A percentile compares a stretch with the other conserved stretches of the same genome.
Conservation (phyloP, 208 protist species). For the Ichthyophonus hoferi region DNA sequence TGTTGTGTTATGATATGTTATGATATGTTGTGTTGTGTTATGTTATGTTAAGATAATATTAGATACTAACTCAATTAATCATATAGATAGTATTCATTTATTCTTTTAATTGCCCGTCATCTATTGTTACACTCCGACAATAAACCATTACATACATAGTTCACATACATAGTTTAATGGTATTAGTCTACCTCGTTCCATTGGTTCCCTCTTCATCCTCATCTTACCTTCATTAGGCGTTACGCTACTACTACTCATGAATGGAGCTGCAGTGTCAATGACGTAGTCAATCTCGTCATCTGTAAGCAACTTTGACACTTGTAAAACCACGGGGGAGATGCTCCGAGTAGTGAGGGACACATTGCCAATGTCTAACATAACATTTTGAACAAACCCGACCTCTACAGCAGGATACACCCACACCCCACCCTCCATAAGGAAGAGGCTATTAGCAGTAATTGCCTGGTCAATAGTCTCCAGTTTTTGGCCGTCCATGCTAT, state of each 20-base stretch:
- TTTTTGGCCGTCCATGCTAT: not conserved
- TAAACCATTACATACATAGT: too few species aligned
- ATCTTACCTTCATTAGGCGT: not conserved
- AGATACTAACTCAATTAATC: too few species aligned
- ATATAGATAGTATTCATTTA: too few species aligned
- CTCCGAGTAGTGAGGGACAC: not conserved
- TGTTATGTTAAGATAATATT: too few species aligned
- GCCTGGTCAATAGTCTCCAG: not conserved
- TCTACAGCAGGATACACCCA: not conserved
- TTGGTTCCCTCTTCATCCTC: too few species aligned
- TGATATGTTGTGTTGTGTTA: too few species aligned
- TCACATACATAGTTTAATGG: too few species aligned
- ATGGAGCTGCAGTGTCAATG: not conserved
- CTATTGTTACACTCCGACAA: too few species aligned
- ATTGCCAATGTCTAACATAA: not conserved
- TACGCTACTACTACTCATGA: not conserved
- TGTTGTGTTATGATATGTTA: too few species aligned
- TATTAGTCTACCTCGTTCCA: too few species aligned
- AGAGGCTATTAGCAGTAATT: not conserved
- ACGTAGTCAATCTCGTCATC: not conserved
- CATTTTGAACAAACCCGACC: not conserved
- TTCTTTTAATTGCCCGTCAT: too few species aligned
- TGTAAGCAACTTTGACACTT: not conserved
- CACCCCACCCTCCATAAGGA: not conserved
- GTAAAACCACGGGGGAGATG: not conserved